Evolutionary conservation across 192 early-diverging fungal genomes (phyloP), one percentile per base, ranked within the genome.

Genomic region (Phlyctochytrium arcticum): DNA sequence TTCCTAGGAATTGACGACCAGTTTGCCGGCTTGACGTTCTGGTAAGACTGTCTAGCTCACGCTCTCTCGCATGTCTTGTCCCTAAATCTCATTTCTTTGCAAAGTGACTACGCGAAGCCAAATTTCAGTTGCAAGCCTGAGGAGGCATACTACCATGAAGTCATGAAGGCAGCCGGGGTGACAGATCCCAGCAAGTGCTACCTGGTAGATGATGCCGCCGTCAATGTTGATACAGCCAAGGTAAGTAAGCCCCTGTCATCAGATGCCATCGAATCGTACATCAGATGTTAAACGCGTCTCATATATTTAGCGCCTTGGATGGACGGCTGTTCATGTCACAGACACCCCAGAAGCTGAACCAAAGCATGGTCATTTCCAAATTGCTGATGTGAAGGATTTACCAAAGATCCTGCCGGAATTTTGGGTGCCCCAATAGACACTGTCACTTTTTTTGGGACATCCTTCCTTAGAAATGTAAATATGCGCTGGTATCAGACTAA

Each of bases 51-150:
- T 3, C 39, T 19, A 8, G 9, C 8, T 42, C 37, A 10, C 37
- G 37, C 39, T 44, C 21, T 44, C 39, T 19, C 39, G 12, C 39
- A 44, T 44, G 15, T 44, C 15, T 44, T 44, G 39, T 19, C 0
- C 39, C 12, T 19, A 44, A 12, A 44, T 19, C 39, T 8, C 39
- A 26, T 47, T 31, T 17, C 10, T 23, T 3, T 17, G 6, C 21
- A 19, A 19, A 66, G 87, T 56, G 81, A 92, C 60, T 92, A 92
- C 70, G 31, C 51, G 7, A 77, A 82, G 27, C 81, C 80, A 0
- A 56, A 88, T 60, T 90, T 92, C 67, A 66, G 74, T 6, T 92
- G 89, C 70, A 92, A 92, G 57, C 90, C 90, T 17, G 81, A 80
- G 39, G 47, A 47, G 34, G 17, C 46, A 4, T 68, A 60, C 58